A percentile compares a stretch with the other conserved stretches of the same genome.
Conservation (phyloP, 164 flowering plant genomes). For the Nymphaea colorata region DNA sequence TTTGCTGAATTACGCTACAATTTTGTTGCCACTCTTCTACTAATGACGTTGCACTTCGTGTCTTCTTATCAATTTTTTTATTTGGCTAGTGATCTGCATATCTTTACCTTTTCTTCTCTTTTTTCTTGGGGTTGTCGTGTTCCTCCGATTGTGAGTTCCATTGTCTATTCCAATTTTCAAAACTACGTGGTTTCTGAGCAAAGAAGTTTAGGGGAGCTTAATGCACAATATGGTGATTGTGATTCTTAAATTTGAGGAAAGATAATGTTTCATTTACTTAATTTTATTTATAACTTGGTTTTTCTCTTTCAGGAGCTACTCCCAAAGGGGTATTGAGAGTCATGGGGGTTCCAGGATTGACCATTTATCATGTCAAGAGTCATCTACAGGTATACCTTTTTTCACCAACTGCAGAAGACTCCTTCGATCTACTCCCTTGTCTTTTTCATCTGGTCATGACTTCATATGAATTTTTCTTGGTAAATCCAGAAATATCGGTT, state of each 20-base stretch:
- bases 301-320: slow-evolving; percentile 60
- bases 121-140: too few relatives aligned
- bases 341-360: slow-evolving; percentile 89
- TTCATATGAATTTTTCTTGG: background rate
- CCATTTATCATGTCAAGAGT: slow-evolving; percentile 96
- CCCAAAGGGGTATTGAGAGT: slow-evolving; percentile 95
- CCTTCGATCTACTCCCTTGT: background rate
- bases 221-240: too few relatives aligned
- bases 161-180: too few relatives aligned
- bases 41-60: too few relatives aligned
- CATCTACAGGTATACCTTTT: slow-evolving; percentile 68
- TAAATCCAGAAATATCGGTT: slow-evolving; percentile 86
- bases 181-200: too few relatives aligned
- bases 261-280: background rate
- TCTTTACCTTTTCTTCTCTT: too few relatives aligned
- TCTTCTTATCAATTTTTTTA: too few relatives aligned
- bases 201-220: too few relatives aligned
- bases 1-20: background rate
- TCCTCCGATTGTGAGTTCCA: too few relatives aligned
- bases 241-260: background rate
- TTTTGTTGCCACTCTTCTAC: too few relatives aligned
- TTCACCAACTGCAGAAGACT: background rate
- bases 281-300: background rate
- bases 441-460: background rate
- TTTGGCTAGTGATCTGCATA: too few relatives aligned